A percentile compares a stretch with the other conserved stretches of the same genome.
phyloP scores from a whole-genome alignment of 106 monocot genomes.

The Xerophyta viscosa region DNA sequence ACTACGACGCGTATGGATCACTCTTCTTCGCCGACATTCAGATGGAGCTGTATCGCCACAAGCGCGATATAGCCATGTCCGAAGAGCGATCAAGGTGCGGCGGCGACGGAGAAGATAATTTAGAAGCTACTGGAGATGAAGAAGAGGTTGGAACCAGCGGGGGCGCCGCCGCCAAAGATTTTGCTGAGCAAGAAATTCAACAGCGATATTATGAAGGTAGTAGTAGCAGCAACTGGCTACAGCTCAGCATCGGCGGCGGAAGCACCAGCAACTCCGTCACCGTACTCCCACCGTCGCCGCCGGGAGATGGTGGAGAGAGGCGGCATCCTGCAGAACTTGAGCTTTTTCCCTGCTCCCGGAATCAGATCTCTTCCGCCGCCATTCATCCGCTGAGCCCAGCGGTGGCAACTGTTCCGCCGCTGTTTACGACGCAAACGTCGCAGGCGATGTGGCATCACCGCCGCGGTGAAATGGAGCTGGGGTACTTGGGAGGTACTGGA shows the following conservation, averaged over 20 bases:
- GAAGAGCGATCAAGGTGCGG: slow-evolving; percentile 22
- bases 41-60: not conserved
- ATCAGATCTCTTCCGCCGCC: not conserved
- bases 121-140: slow-evolving; percentile 7
- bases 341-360: slow-evolving; percentile 15
- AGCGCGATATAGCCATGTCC: slow-evolving; percentile 18
- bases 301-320: not conserved
- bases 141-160: no score
- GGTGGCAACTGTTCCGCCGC: not conserved
- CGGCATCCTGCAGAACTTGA: slow-evolving; percentile 18
- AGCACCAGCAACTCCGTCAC: not conserved
- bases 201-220: no score
- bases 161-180: slow-evolving; percentile 7
- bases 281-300: no score
- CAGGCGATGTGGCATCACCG: not conserved
- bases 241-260: slow-evolving; percentile 24
- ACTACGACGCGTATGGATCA: slow-evolving; percentile 18
- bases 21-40: not conserved
- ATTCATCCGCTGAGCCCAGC: not conserved
- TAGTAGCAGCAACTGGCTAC: slow-evolving; percentile 33
- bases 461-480: not conserved
- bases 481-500: no score
- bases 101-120: not conserved
- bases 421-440: not conserved
- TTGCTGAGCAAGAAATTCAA: slow-evolving; percentile 1